A percentile compares a stretch with the other conserved stretches of the same genome.
Conservation (phyloP, 1,284 basidiomycete genomes). For the Marasmius tenuissimus region DNA sequence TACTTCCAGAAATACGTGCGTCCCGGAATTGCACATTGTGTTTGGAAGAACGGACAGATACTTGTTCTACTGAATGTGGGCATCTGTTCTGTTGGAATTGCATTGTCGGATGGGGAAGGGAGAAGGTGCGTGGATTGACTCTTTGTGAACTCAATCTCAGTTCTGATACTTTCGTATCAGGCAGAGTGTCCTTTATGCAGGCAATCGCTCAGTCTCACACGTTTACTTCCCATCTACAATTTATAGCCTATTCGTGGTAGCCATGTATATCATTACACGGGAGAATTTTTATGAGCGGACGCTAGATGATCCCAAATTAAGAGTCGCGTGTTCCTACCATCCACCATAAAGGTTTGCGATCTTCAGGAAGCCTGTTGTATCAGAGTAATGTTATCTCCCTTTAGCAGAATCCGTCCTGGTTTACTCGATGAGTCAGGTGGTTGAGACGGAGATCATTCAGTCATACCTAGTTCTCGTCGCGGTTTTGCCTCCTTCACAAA, state of each 20-base stretch:
- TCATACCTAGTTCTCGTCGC: conserved; percentile 75
- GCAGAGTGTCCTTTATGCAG: conserved; percentile 88
- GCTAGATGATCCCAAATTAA: not conserved
- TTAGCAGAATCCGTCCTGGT: conserved; percentile 87
- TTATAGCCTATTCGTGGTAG: conserved; percentile 41
- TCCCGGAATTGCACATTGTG: conserved; percentile 84
- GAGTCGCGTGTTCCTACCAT: not conserved
- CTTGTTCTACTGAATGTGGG: conserved; percentile 90
- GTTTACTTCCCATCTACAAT: conserved; percentile 83
- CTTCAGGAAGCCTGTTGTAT: conserved; percentile 70
- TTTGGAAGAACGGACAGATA: conserved; percentile 77
- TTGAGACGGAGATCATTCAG: conserved; percentile 3
- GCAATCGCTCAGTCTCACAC: conserved; percentile 73
- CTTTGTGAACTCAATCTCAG: conserved; percentile 4
- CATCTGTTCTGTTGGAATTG: conserved; percentile 96
- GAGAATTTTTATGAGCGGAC: not conserved
- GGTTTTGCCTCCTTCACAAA: conserved; percentile 88
- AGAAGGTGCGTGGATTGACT: conserved; percentile 59
- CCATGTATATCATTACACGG: conserved; percentile 4
- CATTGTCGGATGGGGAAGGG: conserved; percentile 84
- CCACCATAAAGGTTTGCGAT: not conserved
- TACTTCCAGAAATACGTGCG: conserved; percentile 53
- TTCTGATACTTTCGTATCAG: conserved; percentile 24
- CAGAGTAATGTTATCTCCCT: conserved; percentile 95
- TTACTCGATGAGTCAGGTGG: conserved; percentile 8